Conservation (phyloP, 495 filamentous ascomycete genomes). For the Aspergillus nanangensis region DNA sequence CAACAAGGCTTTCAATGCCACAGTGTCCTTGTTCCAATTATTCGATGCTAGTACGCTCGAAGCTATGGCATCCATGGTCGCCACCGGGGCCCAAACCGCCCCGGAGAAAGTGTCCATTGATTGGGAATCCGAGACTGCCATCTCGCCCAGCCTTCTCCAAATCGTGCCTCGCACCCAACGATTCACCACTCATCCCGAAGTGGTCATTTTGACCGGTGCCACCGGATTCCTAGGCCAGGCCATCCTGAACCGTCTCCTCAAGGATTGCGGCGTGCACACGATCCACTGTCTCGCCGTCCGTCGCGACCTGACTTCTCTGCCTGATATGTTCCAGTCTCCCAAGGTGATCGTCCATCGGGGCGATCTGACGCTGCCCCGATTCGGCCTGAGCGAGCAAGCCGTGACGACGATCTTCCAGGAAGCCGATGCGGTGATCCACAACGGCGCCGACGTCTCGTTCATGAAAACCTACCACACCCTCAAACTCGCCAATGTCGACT, state of each 20-base stretch:
- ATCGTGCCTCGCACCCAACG: background rate
- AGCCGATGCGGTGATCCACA: constrained; percentile 47
- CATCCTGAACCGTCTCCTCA: constrained; percentile 22
- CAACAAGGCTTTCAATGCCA: constrained; percentile 14
- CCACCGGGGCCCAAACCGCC: background rate
- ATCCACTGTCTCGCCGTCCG: constrained; percentile 33
- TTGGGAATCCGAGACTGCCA: constrained; percentile 15
- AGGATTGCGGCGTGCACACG: constrained; percentile 9
- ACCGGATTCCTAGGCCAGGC: constrained; percentile 31
- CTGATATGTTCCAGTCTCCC: background rate
- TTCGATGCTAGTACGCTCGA: constrained; percentile 30
- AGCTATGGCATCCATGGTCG: constrained; percentile 20
- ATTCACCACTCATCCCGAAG: background rate
- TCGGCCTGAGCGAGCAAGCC: constrained; percentile 33
- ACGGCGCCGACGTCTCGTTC: constrained; percentile 47
- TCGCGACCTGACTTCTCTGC: constrained; percentile 5
- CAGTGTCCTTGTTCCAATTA: constrained; percentile 23
- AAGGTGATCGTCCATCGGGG: constrained; percentile 37
- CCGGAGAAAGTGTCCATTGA: constrained; percentile 8
- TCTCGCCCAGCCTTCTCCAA: background rate
- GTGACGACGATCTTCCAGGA: constrained; percentile 18
- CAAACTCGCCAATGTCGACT: constrained; percentile 33
- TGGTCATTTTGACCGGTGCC: constrained; percentile 28
- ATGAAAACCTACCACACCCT: constrained; percentile 43
- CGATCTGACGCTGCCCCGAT: constrained; percentile 20